These are phyloP conservation scores for Hippophae gyantsensis DNA, from an alignment of 306 rosid genomes.

Conservation along the genomic window DNA sequence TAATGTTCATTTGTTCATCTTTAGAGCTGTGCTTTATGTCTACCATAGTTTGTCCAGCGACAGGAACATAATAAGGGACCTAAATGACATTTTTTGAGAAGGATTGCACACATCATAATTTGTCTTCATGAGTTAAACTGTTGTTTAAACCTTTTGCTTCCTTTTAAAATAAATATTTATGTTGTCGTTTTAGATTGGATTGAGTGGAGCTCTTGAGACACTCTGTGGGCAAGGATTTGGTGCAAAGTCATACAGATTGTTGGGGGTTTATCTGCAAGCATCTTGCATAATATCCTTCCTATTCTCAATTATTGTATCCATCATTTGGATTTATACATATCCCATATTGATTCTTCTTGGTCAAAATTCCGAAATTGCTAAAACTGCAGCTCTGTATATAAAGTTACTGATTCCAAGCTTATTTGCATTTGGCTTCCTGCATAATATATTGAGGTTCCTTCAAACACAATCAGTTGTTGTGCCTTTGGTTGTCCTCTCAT, in stretches of 20 bases:
- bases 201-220: slow-evolving; percentile 84
- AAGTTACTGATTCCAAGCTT: slow-evolving; percentile 56
- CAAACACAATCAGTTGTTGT: slow-evolving; percentile 60
- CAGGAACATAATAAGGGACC: no score
- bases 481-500: slow-evolving; percentile 47
- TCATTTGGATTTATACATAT: slow-evolving; percentile 55
- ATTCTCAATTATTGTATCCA: slow-evolving; percentile 39
- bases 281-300: slow-evolving; percentile 51
- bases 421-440: slow-evolving; percentile 56
- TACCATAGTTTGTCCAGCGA: no score
- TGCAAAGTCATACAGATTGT: slow-evolving; percentile 37
- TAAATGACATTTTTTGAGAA: no score
- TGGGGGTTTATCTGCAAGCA: slow-evolving; percentile 79
- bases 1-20: no score
- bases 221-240: slow-evolving; percentile 89
- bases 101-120: neutral
- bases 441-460: slow-evolving; percentile 61
- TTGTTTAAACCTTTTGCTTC: no score
- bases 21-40: no score
- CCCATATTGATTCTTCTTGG: slow-evolving; percentile 44
- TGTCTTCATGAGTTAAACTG: neutral
- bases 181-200: slow-evolving; percentile 39
- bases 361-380: slow-evolving; percentile 52
- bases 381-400: slow-evolving; percentile 43
- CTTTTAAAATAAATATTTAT: neutral